Evolutionary conservation across 2,329 filamentous ascomycete species (phyloP).

Genomic region (Apiospora saccharicola): DNA sequence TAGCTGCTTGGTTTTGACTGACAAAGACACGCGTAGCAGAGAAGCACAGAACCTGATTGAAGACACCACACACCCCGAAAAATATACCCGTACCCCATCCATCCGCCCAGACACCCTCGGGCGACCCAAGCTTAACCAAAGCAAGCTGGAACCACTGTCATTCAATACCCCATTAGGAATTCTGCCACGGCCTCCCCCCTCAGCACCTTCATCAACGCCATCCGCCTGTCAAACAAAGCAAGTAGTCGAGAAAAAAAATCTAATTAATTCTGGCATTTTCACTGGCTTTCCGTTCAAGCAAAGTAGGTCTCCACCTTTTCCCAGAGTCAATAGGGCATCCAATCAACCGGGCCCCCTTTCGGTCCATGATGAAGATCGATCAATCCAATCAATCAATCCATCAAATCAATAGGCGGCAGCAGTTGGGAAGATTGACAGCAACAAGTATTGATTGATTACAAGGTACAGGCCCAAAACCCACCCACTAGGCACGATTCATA

Average conservation of each 20-base stretch:
- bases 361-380: neutral
- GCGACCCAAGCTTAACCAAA: slow-evolving; percentile 24
- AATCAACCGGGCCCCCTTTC: neutral
- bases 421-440: neutral
- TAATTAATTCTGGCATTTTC: neutral
- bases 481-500: slow-evolving; percentile 12
- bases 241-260: slow-evolving; percentile 20
- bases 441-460: slow-evolving; percentile 4
- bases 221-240: slow-evolving; percentile 21
- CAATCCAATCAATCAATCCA: slow-evolving; percentile 7
- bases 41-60: slow-evolving; percentile 23
- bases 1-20: slow-evolving; percentile 18
- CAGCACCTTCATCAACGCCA: slow-evolving; percentile 13
- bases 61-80: neutral
- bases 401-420: slow-evolving; percentile 16
- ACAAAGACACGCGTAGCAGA: slow-evolving; percentile 8
- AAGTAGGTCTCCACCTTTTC: slow-evolving; percentile 1
- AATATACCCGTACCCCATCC: slow-evolving; percentile 20
- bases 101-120: neutral
- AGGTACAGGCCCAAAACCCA: slow-evolving; percentile 7
- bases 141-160: slow-evolving; percentile 22
- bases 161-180: slow-evolving; percentile 24
- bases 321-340: neutral
- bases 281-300: neutral
- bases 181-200: slow-evolving; percentile 10